Conservation (phyloP, 192 early-diverging fungal genomes). For the Backusella luteola region DNA sequence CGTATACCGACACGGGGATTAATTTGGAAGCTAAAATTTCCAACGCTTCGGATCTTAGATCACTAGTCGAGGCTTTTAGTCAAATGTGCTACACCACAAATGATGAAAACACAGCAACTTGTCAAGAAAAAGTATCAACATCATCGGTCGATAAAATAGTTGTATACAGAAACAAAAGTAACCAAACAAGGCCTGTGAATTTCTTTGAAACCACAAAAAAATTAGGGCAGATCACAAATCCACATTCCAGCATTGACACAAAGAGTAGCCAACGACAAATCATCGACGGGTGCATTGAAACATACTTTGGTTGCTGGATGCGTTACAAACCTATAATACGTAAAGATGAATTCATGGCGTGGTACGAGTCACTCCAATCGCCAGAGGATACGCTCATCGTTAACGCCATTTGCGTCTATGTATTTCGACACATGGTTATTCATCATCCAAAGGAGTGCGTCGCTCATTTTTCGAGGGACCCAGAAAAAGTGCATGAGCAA, state of each 20-base stretch:
- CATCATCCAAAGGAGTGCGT: constrained; percentile 24
- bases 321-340: constrained; percentile 27
- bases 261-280: constrained; percentile 18
- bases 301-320: constrained; percentile 34
- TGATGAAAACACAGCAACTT: not conserved
- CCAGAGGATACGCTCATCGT: constrained; percentile 34
- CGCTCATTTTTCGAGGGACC: constrained; percentile 12
- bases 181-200: constrained; percentile 28
- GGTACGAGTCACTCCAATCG: constrained; percentile 9
- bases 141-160: not conserved
- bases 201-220: constrained; percentile 21
- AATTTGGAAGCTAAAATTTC: constrained; percentile 27
- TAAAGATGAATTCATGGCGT: constrained; percentile 31
- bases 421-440: constrained; percentile 28
- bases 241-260: constrained; percentile 5
- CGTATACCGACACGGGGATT: constrained; percentile 25
- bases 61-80: constrained; percentile 26
- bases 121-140: not conserved
- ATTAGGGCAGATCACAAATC: constrained; percentile 6
- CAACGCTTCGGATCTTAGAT: constrained; percentile 30
- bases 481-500: constrained; percentile 28
- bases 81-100: constrained; percentile 7
- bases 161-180: constrained; percentile 22
- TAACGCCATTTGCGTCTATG: constrained; percentile 32
- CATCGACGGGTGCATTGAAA: constrained; percentile 29